These are phyloP conservation scores for Didymella pinodella DNA, from an alignment of 2,329 filamentous ascomycete genomes.

Conservation along the genomic window DNA sequence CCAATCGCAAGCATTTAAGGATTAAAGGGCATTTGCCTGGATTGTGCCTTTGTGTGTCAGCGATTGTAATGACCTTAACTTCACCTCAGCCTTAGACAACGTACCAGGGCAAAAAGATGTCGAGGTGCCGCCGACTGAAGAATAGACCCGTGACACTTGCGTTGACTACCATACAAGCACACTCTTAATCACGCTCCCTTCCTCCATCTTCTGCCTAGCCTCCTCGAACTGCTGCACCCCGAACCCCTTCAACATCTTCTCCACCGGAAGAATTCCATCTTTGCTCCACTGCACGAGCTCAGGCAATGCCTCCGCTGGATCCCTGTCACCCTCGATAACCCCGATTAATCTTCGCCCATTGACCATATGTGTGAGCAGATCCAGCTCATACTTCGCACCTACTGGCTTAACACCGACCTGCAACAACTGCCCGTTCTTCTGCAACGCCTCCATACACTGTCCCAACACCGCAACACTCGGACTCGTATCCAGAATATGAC, in stretches of 20 bases:
- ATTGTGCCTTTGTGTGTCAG: too few species aligned
- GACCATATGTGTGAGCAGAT: slow-evolving; percentile 28
- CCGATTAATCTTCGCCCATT: slow-evolving; percentile 23
- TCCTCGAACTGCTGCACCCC: slow-evolving; percentile 17
- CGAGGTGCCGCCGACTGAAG: neutral
- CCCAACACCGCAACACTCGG: slow-evolving; percentile 22
- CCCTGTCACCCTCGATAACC: slow-evolving; percentile 27
- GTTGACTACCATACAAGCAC: slow-evolving; percentile 22
- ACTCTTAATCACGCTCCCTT: slow-evolving; percentile 25
- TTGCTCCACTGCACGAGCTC: slow-evolving; percentile 27
- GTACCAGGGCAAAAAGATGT: neutral
- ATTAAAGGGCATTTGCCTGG: too few species aligned
- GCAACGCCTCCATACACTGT: slow-evolving; percentile 27
- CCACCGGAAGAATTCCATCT: slow-evolving; percentile 19
- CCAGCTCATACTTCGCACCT: slow-evolving; percentile 28
- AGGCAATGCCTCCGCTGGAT: slow-evolving; percentile 25
- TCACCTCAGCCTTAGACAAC: neutral
- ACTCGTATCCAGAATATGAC: slow-evolving; percentile 26
- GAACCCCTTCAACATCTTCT: slow-evolving; percentile 28
- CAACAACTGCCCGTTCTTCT: slow-evolving; percentile 26
- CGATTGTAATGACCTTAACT: too few species aligned
- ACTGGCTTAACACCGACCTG: slow-evolving; percentile 29
- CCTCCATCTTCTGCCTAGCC: slow-evolving; percentile 26
- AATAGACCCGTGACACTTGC: neutral
- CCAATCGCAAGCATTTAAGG: too few species aligned